Conservation (phyloP, 768 basidiomycete species). For the Hortiboletus campestris region DNA sequence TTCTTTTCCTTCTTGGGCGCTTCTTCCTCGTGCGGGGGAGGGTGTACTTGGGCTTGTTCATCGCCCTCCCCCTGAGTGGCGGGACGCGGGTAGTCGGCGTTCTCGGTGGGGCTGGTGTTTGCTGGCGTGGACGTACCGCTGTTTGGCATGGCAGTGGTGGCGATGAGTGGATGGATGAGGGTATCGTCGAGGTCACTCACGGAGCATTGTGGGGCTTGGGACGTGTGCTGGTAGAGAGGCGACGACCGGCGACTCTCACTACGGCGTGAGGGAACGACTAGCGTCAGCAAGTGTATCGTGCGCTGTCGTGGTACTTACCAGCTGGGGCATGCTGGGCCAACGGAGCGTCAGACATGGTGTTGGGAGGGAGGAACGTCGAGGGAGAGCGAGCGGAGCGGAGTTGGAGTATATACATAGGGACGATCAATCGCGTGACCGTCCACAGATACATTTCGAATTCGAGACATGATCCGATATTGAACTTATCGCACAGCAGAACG, state of each 20-base stretch:
- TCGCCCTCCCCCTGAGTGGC: constrained; percentile 38
- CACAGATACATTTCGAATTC: no score
- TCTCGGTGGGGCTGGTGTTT: constrained; percentile 20
- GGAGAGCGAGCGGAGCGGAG: constrained; percentile 6
- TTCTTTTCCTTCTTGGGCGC: constrained; percentile 49
- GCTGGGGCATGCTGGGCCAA: constrained; percentile 47
- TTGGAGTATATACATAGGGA: background rate
- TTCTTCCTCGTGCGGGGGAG: constrained; percentile 45
- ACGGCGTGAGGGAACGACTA: background rate
- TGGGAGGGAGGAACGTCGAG: constrained; percentile 2
- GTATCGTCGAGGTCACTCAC: constrained; percentile 20
- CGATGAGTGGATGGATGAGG: background rate
- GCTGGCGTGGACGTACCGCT: constrained; percentile 1
- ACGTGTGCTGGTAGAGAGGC: constrained; percentile 45
- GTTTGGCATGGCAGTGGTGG: no score
- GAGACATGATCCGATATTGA: no score
- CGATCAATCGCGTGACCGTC: constrained; percentile 4
- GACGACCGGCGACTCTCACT: constrained; percentile 50
- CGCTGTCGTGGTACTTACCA: constrained; percentile 33
- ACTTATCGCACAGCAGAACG: background rate
- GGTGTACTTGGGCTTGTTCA: constrained; percentile 21
- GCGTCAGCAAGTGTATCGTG: background rate
- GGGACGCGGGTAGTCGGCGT: constrained; percentile 54
- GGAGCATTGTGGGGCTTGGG: constrained; percentile 34
- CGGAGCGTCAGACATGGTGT: constrained; percentile 30